These are phyloP conservation scores for Curvularia eragrostidis DNA, from an alignment of 2,329 filamentous ascomycete species.

Conservation along the genomic window DNA sequence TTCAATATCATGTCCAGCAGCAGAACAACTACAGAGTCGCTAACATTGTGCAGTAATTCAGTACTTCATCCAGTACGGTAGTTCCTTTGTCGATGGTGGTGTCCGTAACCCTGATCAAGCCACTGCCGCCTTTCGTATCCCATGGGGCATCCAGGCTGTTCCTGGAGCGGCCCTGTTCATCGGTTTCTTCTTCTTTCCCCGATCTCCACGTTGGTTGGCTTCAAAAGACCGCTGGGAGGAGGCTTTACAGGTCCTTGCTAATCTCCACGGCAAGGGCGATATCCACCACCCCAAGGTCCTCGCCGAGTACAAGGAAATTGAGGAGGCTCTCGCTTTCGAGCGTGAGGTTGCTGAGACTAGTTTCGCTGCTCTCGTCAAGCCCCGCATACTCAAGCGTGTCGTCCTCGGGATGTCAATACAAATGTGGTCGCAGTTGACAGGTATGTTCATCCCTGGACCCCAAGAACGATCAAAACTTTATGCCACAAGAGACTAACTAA, in stretches of 20 bases:
- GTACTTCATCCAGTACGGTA: slow-evolving; percentile 71
- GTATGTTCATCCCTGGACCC: slow-evolving; percentile 67
- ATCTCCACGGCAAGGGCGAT: slow-evolving; percentile 65
- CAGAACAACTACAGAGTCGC: too few species aligned
- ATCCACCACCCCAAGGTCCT: slow-evolving; percentile 65
- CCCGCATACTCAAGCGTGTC: slow-evolving; percentile 63
- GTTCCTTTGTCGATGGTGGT: slow-evolving; percentile 60
- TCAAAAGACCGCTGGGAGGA: slow-evolving; percentile 72
- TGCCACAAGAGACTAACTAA: too few species aligned
- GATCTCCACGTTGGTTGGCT: slow-evolving; percentile 73
- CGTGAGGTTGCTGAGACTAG: slow-evolving; percentile 59
- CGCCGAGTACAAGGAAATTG: slow-evolving; percentile 68
- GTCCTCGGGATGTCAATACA: slow-evolving; percentile 65
- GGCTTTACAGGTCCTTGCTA: slow-evolving; percentile 61
- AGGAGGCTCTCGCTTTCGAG: slow-evolving; percentile 62
- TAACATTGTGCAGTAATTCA: slow-evolving; percentile 54
- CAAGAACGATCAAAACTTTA: too few species aligned
- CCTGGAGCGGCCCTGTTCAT: slow-evolving; percentile 49
- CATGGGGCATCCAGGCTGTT: slow-evolving; percentile 54
- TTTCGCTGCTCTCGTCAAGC: slow-evolving; percentile 58
- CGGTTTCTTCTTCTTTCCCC: slow-evolving; percentile 52
- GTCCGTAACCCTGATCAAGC: slow-evolving; percentile 53
- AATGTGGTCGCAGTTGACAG: slow-evolving; percentile 66
- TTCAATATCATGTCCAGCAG: too few species aligned
- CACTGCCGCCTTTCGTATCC: slow-evolving; percentile 50